Evolutionary conservation across 2,329 filamentous ascomycete species (phyloP).

Genomic region (Lojkania enalia): DNA sequence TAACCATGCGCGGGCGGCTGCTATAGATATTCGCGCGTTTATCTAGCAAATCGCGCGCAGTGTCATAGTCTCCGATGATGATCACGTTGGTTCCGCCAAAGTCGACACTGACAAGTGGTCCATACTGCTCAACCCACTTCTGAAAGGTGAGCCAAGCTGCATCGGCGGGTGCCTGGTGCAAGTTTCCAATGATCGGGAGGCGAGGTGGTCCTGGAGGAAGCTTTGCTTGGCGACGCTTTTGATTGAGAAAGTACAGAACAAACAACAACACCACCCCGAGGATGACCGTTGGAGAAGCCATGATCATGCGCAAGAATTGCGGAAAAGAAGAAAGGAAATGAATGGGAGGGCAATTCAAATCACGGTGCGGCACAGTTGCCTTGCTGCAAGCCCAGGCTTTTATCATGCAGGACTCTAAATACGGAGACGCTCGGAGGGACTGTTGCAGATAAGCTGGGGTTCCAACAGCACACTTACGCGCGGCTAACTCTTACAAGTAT

Average conservation of each 20-base stretch:
- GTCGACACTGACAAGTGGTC: slow-evolving; percentile 37
- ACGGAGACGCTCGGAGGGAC: no score
- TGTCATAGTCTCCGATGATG: slow-evolving; percentile 52
- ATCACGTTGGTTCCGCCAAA: slow-evolving; percentile 39
- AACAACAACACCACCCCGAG: neutral
- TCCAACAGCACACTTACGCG: no score
- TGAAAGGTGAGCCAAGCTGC: slow-evolving; percentile 30
- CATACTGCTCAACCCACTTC: slow-evolving; percentile 41
- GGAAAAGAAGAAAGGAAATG: no score
- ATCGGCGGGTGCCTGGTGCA: slow-evolving; percentile 33
- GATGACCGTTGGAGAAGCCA: neutral
- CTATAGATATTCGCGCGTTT: slow-evolving; percentile 56
- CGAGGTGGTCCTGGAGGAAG: slow-evolving; percentile 34
- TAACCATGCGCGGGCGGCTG: slow-evolving; percentile 46
- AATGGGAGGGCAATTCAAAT: no score
- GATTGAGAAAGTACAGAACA: neutral
- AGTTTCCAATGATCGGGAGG: slow-evolving; percentile 39
- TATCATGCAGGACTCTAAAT: no score
- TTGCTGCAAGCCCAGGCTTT: no score
- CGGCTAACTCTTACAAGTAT: no score
- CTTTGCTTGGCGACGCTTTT: neutral
- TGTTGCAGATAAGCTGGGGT: no score
- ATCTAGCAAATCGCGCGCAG: slow-evolving; percentile 57
- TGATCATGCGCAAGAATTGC: no score
- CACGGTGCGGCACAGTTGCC: no score